phyloP scores from a whole-genome alignment of 352 stramenopile genomes.

The Pythium apleroticum region DNA sequence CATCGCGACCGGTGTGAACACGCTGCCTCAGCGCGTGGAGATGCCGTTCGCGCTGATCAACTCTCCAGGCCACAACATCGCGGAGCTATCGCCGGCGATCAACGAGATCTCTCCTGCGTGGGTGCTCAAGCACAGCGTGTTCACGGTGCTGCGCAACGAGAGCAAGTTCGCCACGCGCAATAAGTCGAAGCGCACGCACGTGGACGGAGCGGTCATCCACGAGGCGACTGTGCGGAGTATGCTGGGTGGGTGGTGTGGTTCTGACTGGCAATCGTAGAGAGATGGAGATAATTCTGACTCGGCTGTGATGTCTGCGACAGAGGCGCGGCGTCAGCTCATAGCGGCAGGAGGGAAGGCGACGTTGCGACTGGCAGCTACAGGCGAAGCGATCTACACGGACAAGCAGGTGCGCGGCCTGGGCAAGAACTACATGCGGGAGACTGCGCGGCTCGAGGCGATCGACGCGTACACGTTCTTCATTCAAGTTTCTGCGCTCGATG shows the following conservation, averaged over 20 bases:
- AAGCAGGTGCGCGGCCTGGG: constrained; percentile 64
- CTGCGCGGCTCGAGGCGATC: constrained; percentile 52
- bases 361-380: constrained; percentile 31
- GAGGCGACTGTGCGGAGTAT: constrained; percentile 78
- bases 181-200: constrained; percentile 60
- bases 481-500: constrained; percentile 69
- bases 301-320: background rate
- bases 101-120: constrained; percentile 88
- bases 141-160: constrained; percentile 89
- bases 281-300: background rate
- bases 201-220: constrained; percentile 69
- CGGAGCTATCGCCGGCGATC: constrained; percentile 73
- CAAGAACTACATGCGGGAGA: constrained; percentile 87
- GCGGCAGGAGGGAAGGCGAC: constrained; percentile 36
- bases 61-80: constrained; percentile 69
- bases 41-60: constrained; percentile 86
- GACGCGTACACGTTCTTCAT: constrained; percentile 85
- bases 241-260: constrained; percentile 41
- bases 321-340: constrained; percentile 18
- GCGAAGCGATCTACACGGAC: constrained; percentile 76
- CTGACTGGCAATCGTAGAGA: background rate
- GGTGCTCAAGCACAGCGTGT: constrained; percentile 90
- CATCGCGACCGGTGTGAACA: constrained; percentile 91
- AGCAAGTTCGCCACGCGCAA: constrained; percentile 86
- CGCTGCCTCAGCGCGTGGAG: constrained; percentile 82